These are phyloP conservation scores for Diplodia intermedia DNA, from an alignment of 2,329 filamentous ascomycete species.

Conservation along the genomic window DNA sequence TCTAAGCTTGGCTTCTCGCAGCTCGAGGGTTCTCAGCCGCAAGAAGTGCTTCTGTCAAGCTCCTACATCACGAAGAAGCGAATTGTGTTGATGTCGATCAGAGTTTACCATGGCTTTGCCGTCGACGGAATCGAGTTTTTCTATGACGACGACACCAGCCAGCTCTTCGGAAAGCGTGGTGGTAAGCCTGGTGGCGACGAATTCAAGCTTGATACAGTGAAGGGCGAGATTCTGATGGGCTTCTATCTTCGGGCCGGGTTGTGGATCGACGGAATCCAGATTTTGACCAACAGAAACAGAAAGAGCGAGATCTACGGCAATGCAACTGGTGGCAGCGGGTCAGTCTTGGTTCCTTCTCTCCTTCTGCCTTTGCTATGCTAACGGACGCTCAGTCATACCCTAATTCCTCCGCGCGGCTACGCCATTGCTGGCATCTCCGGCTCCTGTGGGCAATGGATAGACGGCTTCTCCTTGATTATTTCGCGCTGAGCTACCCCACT, in stretches of 20 bases:
- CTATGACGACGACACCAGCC: slow-evolving; percentile 84
- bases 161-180: slow-evolving; percentile 84
- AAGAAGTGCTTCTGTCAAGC: slow-evolving; percentile 78
- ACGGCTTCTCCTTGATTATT: slow-evolving; percentile 84
- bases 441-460: slow-evolving; percentile 79
- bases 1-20: slow-evolving; percentile 75
- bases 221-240: slow-evolving; percentile 85
- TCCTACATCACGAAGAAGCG: slow-evolving; percentile 60
- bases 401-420: slow-evolving; percentile 90
- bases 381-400: slow-evolving; percentile 69
- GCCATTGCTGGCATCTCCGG: slow-evolving; percentile 87
- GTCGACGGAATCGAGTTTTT: slow-evolving; percentile 90
- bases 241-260: slow-evolving; percentile 81
- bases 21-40: slow-evolving; percentile 71
- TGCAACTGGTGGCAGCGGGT: slow-evolving; percentile 79
- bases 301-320: slow-evolving; percentile 88
- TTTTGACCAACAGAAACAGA: slow-evolving; percentile 87
- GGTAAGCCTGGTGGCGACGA: slow-evolving; percentile 73
- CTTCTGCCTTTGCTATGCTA: slow-evolving; percentile 34
- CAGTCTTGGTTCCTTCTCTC: slow-evolving; percentile 52
- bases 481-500: slow-evolving; percentile 59
- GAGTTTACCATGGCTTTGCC: slow-evolving; percentile 77
- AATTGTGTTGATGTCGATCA: slow-evolving; percentile 76
- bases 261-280: slow-evolving; percentile 88
- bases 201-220: slow-evolving; percentile 82